A percentile compares a stretch with the other conserved stretches of the same genome.
Conservation (phyloP, 2,329 filamentous ascomycete genomes). For the Purpureocillium lavendulum region DNA sequence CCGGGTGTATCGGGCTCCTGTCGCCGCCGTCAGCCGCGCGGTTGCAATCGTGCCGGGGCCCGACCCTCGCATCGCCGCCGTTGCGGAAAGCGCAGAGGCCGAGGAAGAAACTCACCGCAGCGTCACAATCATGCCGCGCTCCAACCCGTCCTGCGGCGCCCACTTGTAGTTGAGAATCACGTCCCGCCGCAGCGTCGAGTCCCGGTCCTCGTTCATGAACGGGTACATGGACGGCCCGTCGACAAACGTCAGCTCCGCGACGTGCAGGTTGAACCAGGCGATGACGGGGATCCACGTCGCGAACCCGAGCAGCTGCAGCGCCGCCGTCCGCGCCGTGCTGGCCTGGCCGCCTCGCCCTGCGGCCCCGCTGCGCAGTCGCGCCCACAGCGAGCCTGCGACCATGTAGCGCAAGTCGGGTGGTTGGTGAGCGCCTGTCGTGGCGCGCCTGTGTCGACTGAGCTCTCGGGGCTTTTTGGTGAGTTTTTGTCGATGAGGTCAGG, state of each 20-base stretch:
- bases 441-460: neutral
- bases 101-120: constrained; percentile 45
- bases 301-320: constrained; percentile 40
- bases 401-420: constrained; percentile 8
- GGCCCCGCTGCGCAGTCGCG: constrained; percentile 18
- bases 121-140: constrained; percentile 67
- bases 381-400: constrained; percentile 27
- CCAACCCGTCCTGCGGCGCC: constrained; percentile 46
- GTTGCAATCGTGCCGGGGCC: neutral
- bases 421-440: neutral
- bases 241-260: constrained; percentile 50
- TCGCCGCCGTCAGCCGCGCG: too few species aligned
- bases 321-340: constrained; percentile 22
- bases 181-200: constrained; percentile 46
- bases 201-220: constrained; percentile 59
- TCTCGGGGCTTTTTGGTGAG: too few species aligned
- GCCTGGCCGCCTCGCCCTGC: too few species aligned
- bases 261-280: constrained; percentile 52
- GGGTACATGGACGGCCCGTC: constrained; percentile 68
- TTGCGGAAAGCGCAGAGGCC: too few species aligned
- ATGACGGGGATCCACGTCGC: constrained; percentile 55
- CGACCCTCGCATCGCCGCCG: too few species aligned
- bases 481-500: too few species aligned
- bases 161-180: constrained; percentile 52
- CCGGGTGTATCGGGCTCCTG: constrained; percentile 64